Percentiles rank a stretch among this genome's conserved stretches.
These are phyloP conservation scores for Syzygium aromaticum DNA, from an alignment of 345 rosid genomes.

Conservation along the genomic window DNA sequence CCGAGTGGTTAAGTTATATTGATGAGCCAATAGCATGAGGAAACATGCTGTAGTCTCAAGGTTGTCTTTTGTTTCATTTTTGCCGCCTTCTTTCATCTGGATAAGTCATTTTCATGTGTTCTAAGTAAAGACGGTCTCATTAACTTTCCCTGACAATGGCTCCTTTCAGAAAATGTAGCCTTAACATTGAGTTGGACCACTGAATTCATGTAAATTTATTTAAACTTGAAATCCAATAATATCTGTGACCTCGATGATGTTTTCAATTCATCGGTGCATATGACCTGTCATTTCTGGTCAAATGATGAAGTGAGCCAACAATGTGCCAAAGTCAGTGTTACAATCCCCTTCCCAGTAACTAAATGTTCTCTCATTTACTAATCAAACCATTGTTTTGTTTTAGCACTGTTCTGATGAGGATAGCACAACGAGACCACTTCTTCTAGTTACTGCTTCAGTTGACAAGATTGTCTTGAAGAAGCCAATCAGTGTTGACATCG, in stretches of 20 bases:
- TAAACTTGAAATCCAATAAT: background rate
- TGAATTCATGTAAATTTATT: background rate
- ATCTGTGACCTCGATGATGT: background rate
- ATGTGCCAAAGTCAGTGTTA: background rate
- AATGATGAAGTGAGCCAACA: background rate
- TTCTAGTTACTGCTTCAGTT: constrained; percentile 89
- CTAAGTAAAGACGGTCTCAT: background rate
- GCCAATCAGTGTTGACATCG: constrained; percentile 55
- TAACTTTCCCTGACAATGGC: background rate
- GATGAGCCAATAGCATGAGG: background rate
- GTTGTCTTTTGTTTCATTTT: background rate
- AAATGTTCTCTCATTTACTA: background rate
- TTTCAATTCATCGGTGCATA: background rate
- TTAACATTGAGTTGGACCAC: background rate
- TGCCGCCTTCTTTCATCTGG: background rate
- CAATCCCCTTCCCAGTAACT: background rate
- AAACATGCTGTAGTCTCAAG: background rate
- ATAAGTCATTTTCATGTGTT: background rate
- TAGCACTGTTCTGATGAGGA: constrained; percentile 78
- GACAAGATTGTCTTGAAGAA: constrained; percentile 71
- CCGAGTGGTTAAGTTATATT: background rate
- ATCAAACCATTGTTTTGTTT: background rate
- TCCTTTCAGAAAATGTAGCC: background rate
- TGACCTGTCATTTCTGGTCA: background rate
- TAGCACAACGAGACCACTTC: constrained; percentile 69